Conservation (phyloP, 2,329 filamentous ascomycete species). For the Alternaria arborescens region DNA sequence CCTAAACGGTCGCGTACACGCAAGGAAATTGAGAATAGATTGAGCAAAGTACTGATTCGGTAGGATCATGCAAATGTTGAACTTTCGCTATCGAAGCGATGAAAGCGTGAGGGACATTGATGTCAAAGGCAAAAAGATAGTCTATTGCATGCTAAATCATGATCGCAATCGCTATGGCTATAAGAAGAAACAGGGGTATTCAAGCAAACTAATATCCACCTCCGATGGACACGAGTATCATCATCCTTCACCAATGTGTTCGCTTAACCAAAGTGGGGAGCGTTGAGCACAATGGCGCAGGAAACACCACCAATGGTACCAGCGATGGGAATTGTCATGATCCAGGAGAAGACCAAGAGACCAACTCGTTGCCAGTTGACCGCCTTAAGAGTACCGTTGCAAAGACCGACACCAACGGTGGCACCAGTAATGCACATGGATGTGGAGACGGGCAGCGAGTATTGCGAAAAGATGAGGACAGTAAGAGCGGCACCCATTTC, state of each 20-base stretch:
- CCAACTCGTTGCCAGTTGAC: slow-evolving; percentile 77
- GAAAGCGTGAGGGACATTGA: not conserved
- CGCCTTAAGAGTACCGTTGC: slow-evolving; percentile 75
- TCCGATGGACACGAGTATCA: accelerated
- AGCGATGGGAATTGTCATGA: slow-evolving; percentile 69
- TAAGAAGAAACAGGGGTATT: not conserved
- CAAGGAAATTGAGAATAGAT: too few relatives aligned
- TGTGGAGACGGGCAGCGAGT: slow-evolving; percentile 76
- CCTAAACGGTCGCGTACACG: too few relatives aligned
- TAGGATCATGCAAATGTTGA: not conserved
- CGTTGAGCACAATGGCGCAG: slow-evolving; percentile 63
- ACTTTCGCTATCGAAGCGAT: not conserved
- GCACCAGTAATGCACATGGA: slow-evolving; percentile 78
- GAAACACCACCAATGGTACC: slow-evolving; percentile 61
- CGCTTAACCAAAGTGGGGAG: slow-evolving; percentile 59
- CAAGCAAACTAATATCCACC: not conserved
- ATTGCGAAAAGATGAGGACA: slow-evolving; percentile 78
- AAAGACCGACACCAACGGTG: slow-evolving; percentile 79
- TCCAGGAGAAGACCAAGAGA: slow-evolving; percentile 72
- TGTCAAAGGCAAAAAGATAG: not conserved
- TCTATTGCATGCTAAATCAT: not conserved
- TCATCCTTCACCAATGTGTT: accelerated
- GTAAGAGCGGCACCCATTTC: slow-evolving; percentile 82
- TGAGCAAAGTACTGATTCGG: not conserved
- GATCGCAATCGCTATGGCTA: not conserved